Percentiles rank a stretch among this genome's conserved stretches.
Evolutionary conservation across 495 filamentous ascomycete genomes (phyloP).

Genomic region (Aspergillus coremiiformis): DNA sequence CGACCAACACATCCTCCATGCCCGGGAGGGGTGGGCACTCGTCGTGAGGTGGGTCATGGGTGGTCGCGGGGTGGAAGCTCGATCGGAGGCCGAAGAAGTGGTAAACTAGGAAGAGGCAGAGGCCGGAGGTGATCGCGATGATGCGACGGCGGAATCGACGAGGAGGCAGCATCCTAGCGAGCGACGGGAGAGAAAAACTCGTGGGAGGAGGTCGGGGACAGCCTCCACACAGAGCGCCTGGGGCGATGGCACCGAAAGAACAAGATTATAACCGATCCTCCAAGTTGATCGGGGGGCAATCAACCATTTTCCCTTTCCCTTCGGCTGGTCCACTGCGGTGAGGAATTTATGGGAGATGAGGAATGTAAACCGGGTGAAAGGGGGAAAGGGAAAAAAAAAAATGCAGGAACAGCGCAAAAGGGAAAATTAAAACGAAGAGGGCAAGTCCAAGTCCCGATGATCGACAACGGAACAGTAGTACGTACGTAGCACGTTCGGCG

Average conservation of each 20-base stretch:
- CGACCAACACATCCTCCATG: constrained; percentile 39
- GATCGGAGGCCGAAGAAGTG: constrained; percentile 23
- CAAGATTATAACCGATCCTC: constrained; percentile 10
- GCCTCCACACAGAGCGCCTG: background rate
- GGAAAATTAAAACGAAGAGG: background rate
- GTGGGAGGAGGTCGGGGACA: background rate
- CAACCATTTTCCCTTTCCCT: background rate
- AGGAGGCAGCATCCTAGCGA: constrained; percentile 23
- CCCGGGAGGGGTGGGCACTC: constrained; percentile 34
- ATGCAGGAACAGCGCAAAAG: constrained; percentile 3
- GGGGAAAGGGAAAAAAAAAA: constrained; percentile 2
- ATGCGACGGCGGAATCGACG: constrained; percentile 27
- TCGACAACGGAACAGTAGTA: background rate
- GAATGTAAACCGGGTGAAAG: constrained; percentile 2
- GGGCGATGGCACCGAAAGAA: background rate
- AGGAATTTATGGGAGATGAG: background rate
- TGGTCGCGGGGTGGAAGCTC: constrained; percentile 9
- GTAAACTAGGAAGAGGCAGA: constrained; percentile 28
- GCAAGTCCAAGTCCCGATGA: background rate
- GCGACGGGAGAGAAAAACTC: background rate
- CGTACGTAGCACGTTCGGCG: background rate
- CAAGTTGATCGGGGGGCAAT: background rate
- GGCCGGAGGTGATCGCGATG: constrained; percentile 18
- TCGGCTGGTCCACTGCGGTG: background rate
- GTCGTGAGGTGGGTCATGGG: constrained; percentile 11